Conservation (phyloP, 2,329 filamentous ascomycete species). For the Ceratocystis cubensis region DNA sequence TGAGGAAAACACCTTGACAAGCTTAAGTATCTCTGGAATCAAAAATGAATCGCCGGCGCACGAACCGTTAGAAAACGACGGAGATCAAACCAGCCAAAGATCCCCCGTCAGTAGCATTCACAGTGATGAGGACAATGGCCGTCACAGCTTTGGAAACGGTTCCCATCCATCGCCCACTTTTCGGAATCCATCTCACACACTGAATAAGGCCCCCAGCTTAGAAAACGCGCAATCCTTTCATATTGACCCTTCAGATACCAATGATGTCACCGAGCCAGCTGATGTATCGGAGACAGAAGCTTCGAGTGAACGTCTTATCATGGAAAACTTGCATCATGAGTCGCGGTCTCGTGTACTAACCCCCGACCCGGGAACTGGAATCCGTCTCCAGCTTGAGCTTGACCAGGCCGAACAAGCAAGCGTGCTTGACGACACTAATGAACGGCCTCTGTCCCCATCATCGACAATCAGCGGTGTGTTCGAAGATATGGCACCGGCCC, state of each 20-base stretch:
- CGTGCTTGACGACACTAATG: not conserved
- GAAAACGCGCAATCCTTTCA: not conserved
- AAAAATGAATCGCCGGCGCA: not conserved
- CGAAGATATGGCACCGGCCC: not conserved
- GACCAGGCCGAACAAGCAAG: not conserved
- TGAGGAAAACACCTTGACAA: not conserved
- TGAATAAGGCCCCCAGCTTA: not conserved
- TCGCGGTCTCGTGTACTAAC: conserved; percentile 16
- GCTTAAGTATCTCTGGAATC: not conserved
- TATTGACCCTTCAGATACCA: not conserved
- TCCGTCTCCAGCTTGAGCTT: not conserved
- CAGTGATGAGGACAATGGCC: not conserved
- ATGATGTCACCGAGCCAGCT: not conserved
- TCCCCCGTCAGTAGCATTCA: not conserved
- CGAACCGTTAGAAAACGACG: not conserved
- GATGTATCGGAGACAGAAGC: not conserved
- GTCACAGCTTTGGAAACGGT: not conserved
- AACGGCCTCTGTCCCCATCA: conserved; percentile 5
- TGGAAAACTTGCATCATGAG: not conserved
- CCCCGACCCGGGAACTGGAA: conserved; percentile 13
- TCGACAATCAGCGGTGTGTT: not conserved
- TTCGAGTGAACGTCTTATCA: not conserved
- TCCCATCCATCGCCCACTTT: not conserved
- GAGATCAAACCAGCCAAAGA: not conserved
- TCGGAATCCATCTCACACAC: not conserved